Evolutionary conservation across 2,329 filamentous ascomycete species (phyloP), one percentile per base, ranked within the genome.

Genomic region (Monosporascus sp.): DNA sequence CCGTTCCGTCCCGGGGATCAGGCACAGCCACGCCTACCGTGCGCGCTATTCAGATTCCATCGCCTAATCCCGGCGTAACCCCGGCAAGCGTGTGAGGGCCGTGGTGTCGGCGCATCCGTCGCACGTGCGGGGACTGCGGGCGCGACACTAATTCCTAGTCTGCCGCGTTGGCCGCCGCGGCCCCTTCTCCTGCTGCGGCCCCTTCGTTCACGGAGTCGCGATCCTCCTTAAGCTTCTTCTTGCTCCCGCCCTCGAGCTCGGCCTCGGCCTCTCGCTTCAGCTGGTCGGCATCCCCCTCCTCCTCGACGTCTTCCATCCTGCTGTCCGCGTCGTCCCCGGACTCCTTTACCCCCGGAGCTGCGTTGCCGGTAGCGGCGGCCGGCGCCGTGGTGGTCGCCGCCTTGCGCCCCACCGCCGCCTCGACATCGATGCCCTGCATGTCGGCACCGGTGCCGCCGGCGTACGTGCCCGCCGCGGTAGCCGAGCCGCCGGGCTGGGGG

Each of bases 371-470:
- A 20, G 54, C 46, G 34, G 62, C 56, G 16, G 49, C 50, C 11
- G 50, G 55, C 22, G 51, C 54, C 24, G 55, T 59, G 27, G 49
- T 38, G 27, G 51, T 19, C 27, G 69, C 64, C 3, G 70, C 66
- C 56, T 76, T 81, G 24, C 83, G 72, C 1, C 83, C 83, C 4
- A 85, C 81, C 4, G 83, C 83, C 20, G 81, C 82, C 64, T 83
- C 82, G 22, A 86, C 70, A 61, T 86, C 79, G 55, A 86, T 82
- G 14, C 75, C 78, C 50, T 77, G 75, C 69, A 80, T 77, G 48
- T 76, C 73, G n/a, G 80, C 61, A 38, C 72, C 68, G 49, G 69
- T 62, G 48, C 61, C 55, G 45, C 74, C 70, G 52, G 75, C 69
- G 22, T 72, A 65, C 53, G 69, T 69, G 49, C 66, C 71, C 27